Evolutionary conservation across 768 basidiomycete genomes (phyloP).

Genomic region (Cystofilobasidium bisporidii): DNA sequence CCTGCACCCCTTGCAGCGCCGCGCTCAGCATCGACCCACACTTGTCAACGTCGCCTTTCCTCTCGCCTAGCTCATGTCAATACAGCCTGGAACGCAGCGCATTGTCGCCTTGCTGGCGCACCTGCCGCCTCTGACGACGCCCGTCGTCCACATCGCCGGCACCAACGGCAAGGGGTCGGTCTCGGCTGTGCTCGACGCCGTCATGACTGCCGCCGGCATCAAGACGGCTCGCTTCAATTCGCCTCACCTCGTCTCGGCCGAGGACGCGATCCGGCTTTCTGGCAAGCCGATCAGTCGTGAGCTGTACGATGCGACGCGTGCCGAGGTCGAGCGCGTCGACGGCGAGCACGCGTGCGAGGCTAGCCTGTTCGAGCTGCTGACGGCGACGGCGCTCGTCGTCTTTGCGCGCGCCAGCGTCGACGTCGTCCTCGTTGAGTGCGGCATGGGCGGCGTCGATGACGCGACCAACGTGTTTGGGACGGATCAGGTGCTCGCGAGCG

Average conservation of each 20-base stretch:
- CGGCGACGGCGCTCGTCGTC: slow-evolving; percentile 63
- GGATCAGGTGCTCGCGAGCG: slow-evolving; percentile 60
- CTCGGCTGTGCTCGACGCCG: slow-evolving; percentile 67
- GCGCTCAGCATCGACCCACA: too few relatives aligned
- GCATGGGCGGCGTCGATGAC: slow-evolving; percentile 85
- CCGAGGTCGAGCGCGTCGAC: slow-evolving; percentile 48
- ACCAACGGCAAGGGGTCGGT: slow-evolving; percentile 98
- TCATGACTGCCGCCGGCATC: slow-evolving; percentile 52
- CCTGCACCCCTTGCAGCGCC: too few relatives aligned
- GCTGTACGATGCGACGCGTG: slow-evolving; percentile 47
- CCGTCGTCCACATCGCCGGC: slow-evolving; percentile 82
- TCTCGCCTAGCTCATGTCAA: too few relatives aligned
- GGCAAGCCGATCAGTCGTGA: slow-evolving; percentile 47
- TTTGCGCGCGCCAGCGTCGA: slow-evolving; percentile 61
- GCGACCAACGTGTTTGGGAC: slow-evolving; percentile 85
- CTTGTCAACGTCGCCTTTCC: too few relatives aligned
- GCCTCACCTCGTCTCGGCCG: slow-evolving; percentile 71
- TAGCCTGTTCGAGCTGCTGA: slow-evolving; percentile 74
- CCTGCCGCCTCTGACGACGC: slow-evolving; percentile 59
- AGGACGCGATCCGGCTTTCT: slow-evolving; percentile 67
- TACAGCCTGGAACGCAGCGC: slow-evolving; percentile 38
- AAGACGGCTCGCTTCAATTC: slow-evolving; percentile 77
- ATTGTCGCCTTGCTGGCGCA: slow-evolving; percentile 42
- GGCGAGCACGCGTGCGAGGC: slow-evolving; percentile 42
- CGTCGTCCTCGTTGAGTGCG: slow-evolving; percentile 79